phyloP scores from a whole-genome alignment of 129 eudicot genomes.

The Cynara cardunculus region DNA sequence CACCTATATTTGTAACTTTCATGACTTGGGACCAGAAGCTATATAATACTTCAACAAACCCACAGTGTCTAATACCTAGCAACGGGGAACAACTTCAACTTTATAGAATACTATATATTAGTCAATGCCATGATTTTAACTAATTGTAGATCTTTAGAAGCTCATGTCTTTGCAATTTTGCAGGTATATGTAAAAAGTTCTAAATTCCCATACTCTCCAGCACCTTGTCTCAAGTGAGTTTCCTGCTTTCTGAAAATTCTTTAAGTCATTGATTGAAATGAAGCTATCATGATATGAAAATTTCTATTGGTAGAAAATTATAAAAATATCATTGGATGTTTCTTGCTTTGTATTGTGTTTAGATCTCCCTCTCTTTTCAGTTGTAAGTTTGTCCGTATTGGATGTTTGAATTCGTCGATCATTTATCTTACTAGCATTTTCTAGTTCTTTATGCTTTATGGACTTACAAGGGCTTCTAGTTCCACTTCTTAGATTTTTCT shows the following conservation, averaged over 20 bases:
- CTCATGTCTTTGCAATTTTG: conserved; percentile 6
- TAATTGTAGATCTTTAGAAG: neutral
- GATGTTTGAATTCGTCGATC: neutral
- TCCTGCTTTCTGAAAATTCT: conserved; percentile 9
- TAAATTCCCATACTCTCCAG: conserved; percentile 81
- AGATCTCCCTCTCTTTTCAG: neutral
- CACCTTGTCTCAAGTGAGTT: conserved; percentile 76
- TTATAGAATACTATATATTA: neutral
- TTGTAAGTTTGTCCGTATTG: neutral
- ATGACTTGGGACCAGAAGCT: neutral
- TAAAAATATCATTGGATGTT: neutral
- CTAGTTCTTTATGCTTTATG: neutral
- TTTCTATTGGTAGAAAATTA: neutral
- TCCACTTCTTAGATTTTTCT: neutral
- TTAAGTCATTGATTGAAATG: neutral
- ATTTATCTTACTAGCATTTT: neutral
- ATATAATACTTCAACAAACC: neutral
- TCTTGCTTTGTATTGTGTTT: neutral
- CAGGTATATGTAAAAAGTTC: conserved; percentile 89
- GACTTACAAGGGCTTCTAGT: neutral
- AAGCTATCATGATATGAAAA: conserved; percentile 12
- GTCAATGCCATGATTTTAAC: neutral
- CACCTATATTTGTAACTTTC: neutral
- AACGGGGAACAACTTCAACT: neutral
- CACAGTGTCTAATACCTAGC: neutral